A percentile compares a stretch with the other conserved stretches of the same genome.
phyloP scores from a whole-genome alignment of 306 rosid genomes.

The Lagenaria siceraria region DNA sequence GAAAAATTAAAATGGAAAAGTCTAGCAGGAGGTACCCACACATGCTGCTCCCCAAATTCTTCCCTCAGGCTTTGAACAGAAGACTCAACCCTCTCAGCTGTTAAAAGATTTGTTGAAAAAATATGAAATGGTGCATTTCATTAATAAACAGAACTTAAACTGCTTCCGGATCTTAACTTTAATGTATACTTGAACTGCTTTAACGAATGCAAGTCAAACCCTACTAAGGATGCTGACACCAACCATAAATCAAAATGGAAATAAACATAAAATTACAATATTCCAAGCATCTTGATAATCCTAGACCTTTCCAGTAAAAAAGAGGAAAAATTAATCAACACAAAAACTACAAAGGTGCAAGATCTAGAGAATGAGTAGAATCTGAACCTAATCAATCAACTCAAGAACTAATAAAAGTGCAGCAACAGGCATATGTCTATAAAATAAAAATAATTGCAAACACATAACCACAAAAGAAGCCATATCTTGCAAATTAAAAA shows the following conservation, averaged over 20 bases:
- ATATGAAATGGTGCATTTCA: not conserved
- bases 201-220: not conserved
- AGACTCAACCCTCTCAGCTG: slow-evolving; percentile 62
- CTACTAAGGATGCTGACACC: not conserved
- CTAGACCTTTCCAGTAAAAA: not conserved
- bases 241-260: not conserved
- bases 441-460: not conserved
- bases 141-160: not conserved
- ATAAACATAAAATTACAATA: not conserved
- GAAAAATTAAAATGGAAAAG: slow-evolving; percentile 12
- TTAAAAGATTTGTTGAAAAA: slow-evolving; percentile 3
- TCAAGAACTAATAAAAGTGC: not conserved
- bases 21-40: slow-evolving; percentile 80
- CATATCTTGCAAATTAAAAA: not conserved
- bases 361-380: not conserved
- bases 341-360: not conserved
- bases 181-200: not conserved
- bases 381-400: not conserved
- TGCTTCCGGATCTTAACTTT: not conserved
- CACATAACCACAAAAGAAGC: not conserved
- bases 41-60: slow-evolving; percentile 86
- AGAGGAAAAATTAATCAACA: not conserved
- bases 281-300: not conserved
- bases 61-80: slow-evolving; percentile 40
- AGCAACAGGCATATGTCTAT: not conserved